These are phyloP conservation scores for Aspergillus bertholletiae DNA, from an alignment of 495 filamentous ascomycete species.

Conservation along the genomic window DNA sequence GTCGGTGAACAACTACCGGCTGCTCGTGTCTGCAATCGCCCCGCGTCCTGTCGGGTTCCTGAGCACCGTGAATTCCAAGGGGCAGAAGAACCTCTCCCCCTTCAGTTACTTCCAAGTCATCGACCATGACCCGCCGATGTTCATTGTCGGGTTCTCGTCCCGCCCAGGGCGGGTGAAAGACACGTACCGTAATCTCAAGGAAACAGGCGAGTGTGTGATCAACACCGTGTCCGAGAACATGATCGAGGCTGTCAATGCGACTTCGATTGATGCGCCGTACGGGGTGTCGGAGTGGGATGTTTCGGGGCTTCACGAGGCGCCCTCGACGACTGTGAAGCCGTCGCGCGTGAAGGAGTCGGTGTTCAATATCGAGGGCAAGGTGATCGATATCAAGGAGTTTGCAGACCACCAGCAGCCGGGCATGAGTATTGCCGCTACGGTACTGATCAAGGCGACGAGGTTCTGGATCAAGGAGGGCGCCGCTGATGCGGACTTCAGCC, in stretches of 20 bases:
- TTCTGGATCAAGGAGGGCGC: constrained; percentile 87
- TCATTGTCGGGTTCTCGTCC: constrained; percentile 67
- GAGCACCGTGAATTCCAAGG: constrained; percentile 48
- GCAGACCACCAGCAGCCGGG: constrained; percentile 59
- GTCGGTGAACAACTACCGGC: constrained; percentile 75
- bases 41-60: constrained; percentile 70
- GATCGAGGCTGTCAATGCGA: constrained; percentile 79
- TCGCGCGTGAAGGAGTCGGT: constrained; percentile 72
- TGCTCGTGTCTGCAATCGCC: constrained; percentile 77
- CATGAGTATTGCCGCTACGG: constrained; percentile 65
- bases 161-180: constrained; percentile 62
- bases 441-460: constrained; percentile 71
- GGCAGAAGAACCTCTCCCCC: constrained; percentile 69
- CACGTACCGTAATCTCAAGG: constrained; percentile 63
- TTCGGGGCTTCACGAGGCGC: constrained; percentile 65
- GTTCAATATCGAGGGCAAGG: constrained; percentile 72
- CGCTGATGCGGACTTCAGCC: constrained; percentile 62
- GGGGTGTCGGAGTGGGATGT: constrained; percentile 77
- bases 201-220: constrained; percentile 66
- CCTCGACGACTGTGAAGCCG: constrained; percentile 53
- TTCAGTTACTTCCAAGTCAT: constrained; percentile 80
- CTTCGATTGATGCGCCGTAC: constrained; percentile 69
- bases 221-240: constrained; percentile 79
- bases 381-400: constrained; percentile 70
- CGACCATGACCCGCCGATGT: constrained; percentile 82